Evolutionary conservation across 2,329 filamentous ascomycete genomes (phyloP).

Genomic region (Aspergillus caelatus): DNA sequence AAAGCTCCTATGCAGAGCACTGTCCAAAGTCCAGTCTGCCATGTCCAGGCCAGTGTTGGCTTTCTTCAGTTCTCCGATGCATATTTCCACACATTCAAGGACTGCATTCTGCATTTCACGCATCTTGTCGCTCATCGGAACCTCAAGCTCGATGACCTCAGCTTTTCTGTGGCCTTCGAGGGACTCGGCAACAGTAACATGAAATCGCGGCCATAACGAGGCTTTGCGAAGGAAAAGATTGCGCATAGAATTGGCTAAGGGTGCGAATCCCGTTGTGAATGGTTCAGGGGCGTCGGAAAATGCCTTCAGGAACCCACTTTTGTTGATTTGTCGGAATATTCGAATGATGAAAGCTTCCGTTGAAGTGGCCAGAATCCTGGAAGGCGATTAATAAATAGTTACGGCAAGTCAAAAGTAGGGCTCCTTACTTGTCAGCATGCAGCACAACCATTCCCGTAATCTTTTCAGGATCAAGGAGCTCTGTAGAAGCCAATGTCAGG

Average conservation of each 20-base stretch:
- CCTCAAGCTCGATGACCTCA: conserved; percentile 94
- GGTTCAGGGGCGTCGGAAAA: conserved; percentile 93
- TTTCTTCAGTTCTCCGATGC: conserved; percentile 91
- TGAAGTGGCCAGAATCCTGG: conserved; percentile 77
- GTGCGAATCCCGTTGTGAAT: conserved; percentile 84
- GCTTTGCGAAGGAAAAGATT: conserved; percentile 89
- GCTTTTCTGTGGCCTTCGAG: conserved; percentile 90
- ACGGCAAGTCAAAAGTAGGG: neutral
- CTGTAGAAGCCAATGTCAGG: conserved; percentile 23
- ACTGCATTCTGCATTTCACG: conserved; percentile 89
- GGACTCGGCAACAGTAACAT: conserved; percentile 84
- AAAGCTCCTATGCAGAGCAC: conserved; percentile 88
- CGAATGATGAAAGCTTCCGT: conserved; percentile 93
- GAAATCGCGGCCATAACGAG: conserved; percentile 90
- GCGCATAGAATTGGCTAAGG: conserved; percentile 85
- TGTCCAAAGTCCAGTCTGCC: conserved; percentile 96
- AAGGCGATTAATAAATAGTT: conserved; percentile 14
- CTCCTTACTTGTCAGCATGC: conserved; percentile 71
- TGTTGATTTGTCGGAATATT: conserved; percentile 93
- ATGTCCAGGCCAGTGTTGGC: conserved; percentile 87
- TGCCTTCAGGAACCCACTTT: conserved; percentile 88
- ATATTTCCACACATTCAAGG: conserved; percentile 93
- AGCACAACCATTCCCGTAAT: conserved; percentile 86
- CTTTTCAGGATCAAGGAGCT: conserved; percentile 75
- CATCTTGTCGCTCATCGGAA: conserved; percentile 96